Base-by-base conservation (phyloP, 1,284 basidiomycete species). In the Apiotrichum brassicae region DNA sequence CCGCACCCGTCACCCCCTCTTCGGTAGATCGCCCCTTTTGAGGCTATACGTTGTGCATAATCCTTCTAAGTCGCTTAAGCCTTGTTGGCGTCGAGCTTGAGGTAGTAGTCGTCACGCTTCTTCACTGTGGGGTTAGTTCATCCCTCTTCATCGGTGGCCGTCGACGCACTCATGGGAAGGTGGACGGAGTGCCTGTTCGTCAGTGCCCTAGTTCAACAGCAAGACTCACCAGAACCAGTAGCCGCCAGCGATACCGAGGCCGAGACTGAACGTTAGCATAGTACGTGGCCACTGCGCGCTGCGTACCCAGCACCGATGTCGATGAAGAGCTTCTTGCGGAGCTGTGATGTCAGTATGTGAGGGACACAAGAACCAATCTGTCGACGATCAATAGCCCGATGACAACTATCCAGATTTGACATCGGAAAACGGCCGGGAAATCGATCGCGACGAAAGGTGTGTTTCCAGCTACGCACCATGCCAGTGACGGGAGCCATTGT, bases 41-140 rank as follows among this genome's bases (percentile, higher is more conserved):
- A n/a, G 39, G n/a, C 39, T 41, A 41, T 28, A 41, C 39, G 39
- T 26, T 40, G n/a, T 41, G 39, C 39, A 41, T 41, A n/a, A 39
- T 28, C 39, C 39, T 41, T 41, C 39, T 41, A 41, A 14, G 24
- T 9, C 33, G 42, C 41, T 37, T 43, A 36, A 20, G 26, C 41
- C 26, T 30, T 13, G 50, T 56, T 52, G 40, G 50, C 50, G 42
- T 56, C 54, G 51, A 50, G 48, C 50, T 53, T 53, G 54, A 43
- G 28, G 54, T 56, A 56, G 54, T 44, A 56, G 48, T 33, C 45
- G 51, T 56, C 54, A 43, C 54, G 54, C 51, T 53, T 53, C 48
- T 56, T 49, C 48, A 53, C 54, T 56, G 51, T 14, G 41, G 41
- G n/a, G 33, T 30, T 32, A 38, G 34, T 22, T 18, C 11, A 6